Conservation (phyloP, 2,329 filamentous ascomycete genomes). For the Diaporthe caulivora region DNA sequence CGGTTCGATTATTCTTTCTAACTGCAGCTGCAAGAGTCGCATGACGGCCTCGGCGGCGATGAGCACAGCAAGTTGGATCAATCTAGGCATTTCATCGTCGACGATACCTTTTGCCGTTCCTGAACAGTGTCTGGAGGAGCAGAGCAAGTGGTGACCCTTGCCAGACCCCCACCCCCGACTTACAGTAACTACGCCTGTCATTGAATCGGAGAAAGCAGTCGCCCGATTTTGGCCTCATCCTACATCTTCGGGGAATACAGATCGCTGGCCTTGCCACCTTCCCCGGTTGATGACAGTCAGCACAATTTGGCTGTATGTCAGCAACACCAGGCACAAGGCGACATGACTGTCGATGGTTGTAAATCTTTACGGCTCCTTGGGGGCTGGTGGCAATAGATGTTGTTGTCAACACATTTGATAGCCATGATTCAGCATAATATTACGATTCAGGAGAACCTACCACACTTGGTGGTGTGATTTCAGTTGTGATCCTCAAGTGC, state of each 20-base stretch:
- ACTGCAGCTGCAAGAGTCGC: constrained; percentile 9
- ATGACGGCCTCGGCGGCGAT: background rate
- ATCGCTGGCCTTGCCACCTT: background rate
- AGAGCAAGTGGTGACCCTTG: background rate
- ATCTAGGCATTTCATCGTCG: constrained; percentile 6
- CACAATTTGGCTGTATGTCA: background rate
- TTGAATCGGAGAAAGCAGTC: background rate
- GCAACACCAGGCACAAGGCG: background rate
- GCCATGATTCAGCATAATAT: background rate
- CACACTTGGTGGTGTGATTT: background rate
- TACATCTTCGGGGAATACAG: background rate
- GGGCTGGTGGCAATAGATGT: background rate
- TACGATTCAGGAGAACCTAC: background rate
- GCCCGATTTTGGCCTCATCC: background rate
- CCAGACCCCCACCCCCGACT: background rate
- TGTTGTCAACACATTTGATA: background rate
- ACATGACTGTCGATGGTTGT: too few species aligned
- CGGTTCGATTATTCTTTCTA: background rate
- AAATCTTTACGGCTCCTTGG: too few species aligned
- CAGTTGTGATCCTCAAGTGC: too few species aligned
- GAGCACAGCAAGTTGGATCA: background rate
- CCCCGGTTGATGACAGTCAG: constrained; percentile 19
- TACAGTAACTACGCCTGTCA: background rate
- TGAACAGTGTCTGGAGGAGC: background rate
- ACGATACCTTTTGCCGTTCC: background rate